These are phyloP conservation scores for Platismatia glauca DNA, from an alignment of 495 filamentous ascomycete genomes.

Conservation along the genomic window DNA sequence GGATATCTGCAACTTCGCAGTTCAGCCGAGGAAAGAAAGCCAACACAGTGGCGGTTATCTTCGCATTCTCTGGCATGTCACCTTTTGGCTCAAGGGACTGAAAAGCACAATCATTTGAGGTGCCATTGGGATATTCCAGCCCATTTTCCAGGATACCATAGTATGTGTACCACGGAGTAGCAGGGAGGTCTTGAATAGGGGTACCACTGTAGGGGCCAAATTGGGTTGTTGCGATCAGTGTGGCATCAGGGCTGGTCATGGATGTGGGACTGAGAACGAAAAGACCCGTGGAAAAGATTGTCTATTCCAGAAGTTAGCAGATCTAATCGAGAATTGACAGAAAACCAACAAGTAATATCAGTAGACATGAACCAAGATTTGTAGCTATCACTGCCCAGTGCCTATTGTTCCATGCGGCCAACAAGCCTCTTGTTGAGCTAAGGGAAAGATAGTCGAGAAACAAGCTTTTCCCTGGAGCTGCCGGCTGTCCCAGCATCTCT, in stretches of 20 bases:
- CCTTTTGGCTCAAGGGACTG: neutral
- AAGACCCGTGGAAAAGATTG: neutral
- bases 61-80: neutral
- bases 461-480: neutral
- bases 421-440: neutral
- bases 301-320: neutral
- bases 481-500: neutral
- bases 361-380: neutral
- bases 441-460: neutral
- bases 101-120: neutral
- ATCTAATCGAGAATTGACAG: neutral
- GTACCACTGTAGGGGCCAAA: neutral
- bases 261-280: neutral
- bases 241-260: neutral
- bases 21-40: neutral
- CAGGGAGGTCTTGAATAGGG: neutral
- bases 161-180: neutral
- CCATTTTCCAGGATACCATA: neutral
- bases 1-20: neutral
- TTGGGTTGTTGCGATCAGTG: neutral
- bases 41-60: neutral
- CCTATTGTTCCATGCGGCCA: neutral
- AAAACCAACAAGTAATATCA: neutral
- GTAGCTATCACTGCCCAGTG: slow-evolving; percentile 1
- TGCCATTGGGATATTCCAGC: neutral